Evolutionary conservation across 148 eudicot species (phyloP), one percentile per base, ranked within the genome.

Genomic region (Diospyros lotus): DNA sequence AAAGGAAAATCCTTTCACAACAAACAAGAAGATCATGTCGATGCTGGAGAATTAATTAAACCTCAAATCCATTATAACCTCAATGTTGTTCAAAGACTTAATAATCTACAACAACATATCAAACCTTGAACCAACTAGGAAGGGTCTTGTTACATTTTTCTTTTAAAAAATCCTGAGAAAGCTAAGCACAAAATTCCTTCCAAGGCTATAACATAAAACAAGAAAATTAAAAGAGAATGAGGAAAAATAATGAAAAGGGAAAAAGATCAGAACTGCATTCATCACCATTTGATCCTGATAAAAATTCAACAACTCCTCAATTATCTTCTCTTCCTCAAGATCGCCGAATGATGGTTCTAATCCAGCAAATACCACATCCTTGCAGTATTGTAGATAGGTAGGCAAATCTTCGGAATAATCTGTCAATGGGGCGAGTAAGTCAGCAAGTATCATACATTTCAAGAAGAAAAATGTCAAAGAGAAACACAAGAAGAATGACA

Each of bases 341-440:
- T 82, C 87, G 79, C 82, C 89, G 76, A 77, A 78, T 17, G 82
- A 78, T 53, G 85, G 83, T 50, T 73, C 84, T 75, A 81, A 69
- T 40, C 97, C 97, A 60, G 91, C 93, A 78, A 95, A 95, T 43
- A 90, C 86, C 50, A 87, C 89, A 78, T 94, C 92, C 72, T 82
- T 86, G 76, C 96, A 92, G 70, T 90, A 88, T 42, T 84, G 86
- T 64, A 95, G 89, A 84, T 95, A 95, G 18, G 87, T 68, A 1
- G 84, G 79, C 80, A 92, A 81, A 81, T 89, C 90, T 73, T 84
- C 82, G 38, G 81, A 76, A 75, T 81, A 84, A 2, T 84, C 98
- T 95, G 92, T 43, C 80, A 71, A 73, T n/a, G 42, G 60, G 39
- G 61, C 58, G 76, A 71, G 18, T 6, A 73, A 67, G 50, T 43